Percentiles rank a stretch among this genome's conserved stretches.
Evolutionary conservation across 169 alveolate genomes (phyloP).

Genomic region (Eimeria maxima): DNA sequence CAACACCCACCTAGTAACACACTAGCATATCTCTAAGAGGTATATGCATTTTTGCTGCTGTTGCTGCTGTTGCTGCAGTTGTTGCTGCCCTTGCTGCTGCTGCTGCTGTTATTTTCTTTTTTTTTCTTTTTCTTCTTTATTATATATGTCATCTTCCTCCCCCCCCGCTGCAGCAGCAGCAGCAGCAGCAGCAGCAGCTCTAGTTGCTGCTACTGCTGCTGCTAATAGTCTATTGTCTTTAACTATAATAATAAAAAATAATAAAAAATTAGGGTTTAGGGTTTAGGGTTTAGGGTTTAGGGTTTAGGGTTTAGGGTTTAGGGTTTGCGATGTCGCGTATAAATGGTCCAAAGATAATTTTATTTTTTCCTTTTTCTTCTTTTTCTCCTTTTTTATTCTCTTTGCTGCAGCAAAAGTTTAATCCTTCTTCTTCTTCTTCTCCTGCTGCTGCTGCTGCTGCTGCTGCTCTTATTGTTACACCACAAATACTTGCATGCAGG

Average conservation of each 20-base stretch:
- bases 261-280: too few relatives aligned
- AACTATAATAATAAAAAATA: too few relatives aligned
- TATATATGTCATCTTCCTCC: too few relatives aligned
- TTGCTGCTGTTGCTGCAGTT: too few relatives aligned
- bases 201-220: not conserved
- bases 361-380: not conserved
- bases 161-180: not conserved
- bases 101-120: not conserved
- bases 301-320: constrained; percentile 45
- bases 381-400: not conserved
- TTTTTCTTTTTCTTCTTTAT: not conserved
- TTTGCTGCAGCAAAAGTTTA: not conserved
- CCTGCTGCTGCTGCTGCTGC: not conserved
- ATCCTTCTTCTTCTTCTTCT: not conserved
- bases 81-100: not conserved
- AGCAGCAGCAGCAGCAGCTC: not conserved
- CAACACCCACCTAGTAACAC: too few relatives aligned
- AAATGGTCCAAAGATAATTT: not conserved
- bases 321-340: not conserved
- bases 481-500: not conserved
- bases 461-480: not conserved
- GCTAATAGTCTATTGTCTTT: not conserved
- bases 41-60: too few relatives aligned
- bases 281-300: constrained; percentile 6
- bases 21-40: too few relatives aligned